A percentile compares a stretch with the other conserved stretches of the same genome.
These are phyloP conservation scores for Xanthoconium stramineum DNA, from an alignment of 768 basidiomycete genomes.

Conservation along the genomic window DNA sequence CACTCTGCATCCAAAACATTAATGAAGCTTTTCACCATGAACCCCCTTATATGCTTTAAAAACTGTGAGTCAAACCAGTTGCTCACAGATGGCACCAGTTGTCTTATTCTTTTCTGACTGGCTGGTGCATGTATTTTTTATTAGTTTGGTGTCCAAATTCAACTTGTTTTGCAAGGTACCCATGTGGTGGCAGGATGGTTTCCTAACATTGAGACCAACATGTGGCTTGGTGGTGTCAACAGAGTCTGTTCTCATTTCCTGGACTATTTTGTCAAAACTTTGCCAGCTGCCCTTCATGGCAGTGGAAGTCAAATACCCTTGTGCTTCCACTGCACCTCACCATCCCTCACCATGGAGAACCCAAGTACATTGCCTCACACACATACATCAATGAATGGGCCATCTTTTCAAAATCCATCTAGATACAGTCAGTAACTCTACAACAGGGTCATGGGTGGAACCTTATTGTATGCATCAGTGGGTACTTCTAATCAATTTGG, in stretches of 20 bases:
- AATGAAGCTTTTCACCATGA: no score
- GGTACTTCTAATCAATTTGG: constrained; percentile 25
- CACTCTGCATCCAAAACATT: no score
- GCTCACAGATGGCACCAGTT: no score
- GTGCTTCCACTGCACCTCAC: not conserved
- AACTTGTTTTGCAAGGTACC: constrained; percentile 3
- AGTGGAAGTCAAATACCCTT: no score
- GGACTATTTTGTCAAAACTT: not conserved
- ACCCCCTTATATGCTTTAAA: no score
- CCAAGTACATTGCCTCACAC: not conserved
- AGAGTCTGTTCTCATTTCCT: no score
- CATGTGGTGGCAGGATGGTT: not conserved
- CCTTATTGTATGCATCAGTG: constrained; percentile 24
- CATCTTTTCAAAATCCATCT: not conserved
- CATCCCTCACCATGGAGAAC: not conserved
- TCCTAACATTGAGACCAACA: not conserved
- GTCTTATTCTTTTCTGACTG: no score
- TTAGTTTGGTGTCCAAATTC: not conserved
- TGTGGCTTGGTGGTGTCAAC: not conserved
- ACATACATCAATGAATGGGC: not conserved
- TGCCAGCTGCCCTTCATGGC: not conserved
- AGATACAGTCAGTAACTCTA: constrained; percentile 13
- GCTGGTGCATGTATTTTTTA: no score
- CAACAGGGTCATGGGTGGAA: constrained; percentile 16
- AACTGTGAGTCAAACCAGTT: no score